These are phyloP conservation scores for Cicer judaicum DNA, from an alignment of 306 rosid genomes.

Conservation along the genomic window DNA sequence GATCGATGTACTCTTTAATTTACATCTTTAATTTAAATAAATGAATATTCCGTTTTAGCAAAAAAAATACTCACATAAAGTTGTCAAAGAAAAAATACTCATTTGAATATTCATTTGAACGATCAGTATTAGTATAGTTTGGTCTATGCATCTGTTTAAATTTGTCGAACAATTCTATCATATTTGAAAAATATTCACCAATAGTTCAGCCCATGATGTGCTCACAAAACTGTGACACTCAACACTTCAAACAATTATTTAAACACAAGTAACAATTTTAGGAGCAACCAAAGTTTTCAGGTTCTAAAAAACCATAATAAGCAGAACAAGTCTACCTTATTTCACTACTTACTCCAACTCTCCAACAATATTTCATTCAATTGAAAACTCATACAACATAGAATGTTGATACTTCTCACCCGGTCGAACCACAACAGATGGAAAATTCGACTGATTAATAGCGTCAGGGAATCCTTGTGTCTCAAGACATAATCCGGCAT, in stretches of 20 bases:
- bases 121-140: background rate
- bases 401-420: constrained; percentile 81
- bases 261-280: constrained; percentile 32
- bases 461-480: constrained; percentile 97
- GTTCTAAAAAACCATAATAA: constrained; percentile 2
- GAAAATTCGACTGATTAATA: constrained; percentile 72
- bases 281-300: constrained; percentile 20
- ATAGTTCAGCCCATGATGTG: background rate
- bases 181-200: too few relatives aligned
- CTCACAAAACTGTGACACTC: background rate
- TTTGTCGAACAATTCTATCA: background rate
- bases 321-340: constrained; percentile 38
- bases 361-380: constrained; percentile 50
- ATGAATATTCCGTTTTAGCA: too few relatives aligned
- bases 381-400: constrained; percentile 89
- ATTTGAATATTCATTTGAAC: background rate
- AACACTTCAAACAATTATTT: constrained; percentile 1
- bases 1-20: too few relatives aligned
- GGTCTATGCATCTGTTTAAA: background rate
- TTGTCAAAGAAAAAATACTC: background rate
- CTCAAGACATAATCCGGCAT: constrained; percentile 88
- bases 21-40: too few relatives aligned
- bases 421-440: constrained; percentile 75
- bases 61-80: background rate
- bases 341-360: constrained; percentile 31